A percentile compares a stretch with the other conserved stretches of the same genome.
Evolutionary conservation across 2,329 filamentous ascomycete species (phyloP).

Genomic region (Colletotrichum falcatum): DNA sequence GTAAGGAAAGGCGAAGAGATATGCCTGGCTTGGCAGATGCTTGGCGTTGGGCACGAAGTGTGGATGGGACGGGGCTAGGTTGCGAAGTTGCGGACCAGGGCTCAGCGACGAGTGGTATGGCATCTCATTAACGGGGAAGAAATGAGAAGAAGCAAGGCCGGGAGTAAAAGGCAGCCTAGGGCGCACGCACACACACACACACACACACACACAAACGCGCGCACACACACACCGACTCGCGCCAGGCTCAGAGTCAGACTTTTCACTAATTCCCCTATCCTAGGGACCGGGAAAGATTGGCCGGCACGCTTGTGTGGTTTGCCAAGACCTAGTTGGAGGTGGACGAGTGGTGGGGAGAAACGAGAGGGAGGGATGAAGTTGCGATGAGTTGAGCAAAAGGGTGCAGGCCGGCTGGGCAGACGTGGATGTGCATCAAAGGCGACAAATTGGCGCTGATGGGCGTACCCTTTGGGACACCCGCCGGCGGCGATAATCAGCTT

Average conservation of each 20-base stretch:
- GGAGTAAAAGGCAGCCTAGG: conserved; percentile 14
- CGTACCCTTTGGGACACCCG: background rate
- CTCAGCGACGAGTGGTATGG: conserved; percentile 16
- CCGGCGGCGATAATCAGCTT: conserved; percentile 34
- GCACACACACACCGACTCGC: conserved; percentile 30
- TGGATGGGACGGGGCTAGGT: conserved; percentile 31
- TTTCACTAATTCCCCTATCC: conserved; percentile 8
- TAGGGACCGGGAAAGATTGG: conserved; percentile 19
- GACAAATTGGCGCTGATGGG: conserved; percentile 19
- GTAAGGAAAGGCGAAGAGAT: conserved; percentile 23
- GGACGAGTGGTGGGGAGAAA: conserved; percentile 25
- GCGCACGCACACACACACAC: background rate
- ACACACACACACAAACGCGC: background rate
- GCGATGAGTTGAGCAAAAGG: conserved; percentile 23
- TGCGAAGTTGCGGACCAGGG: conserved; percentile 24
- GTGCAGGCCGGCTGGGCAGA: conserved; percentile 37
- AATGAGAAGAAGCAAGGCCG: conserved; percentile 37
- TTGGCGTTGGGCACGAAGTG: conserved; percentile 39
- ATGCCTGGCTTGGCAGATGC: conserved; percentile 28
- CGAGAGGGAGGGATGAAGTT: conserved; percentile 30
- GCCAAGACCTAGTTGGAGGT: conserved; percentile 34
- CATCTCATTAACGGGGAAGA: conserved; percentile 35
- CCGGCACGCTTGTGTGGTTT: conserved; percentile 25
- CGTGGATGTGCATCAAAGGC: conserved; percentile 30
- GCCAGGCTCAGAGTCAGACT: conserved; percentile 12